Evolutionary conservation across 176 grass and related monocot species (phyloP).

Genomic region (Stipa capillata): DNA sequence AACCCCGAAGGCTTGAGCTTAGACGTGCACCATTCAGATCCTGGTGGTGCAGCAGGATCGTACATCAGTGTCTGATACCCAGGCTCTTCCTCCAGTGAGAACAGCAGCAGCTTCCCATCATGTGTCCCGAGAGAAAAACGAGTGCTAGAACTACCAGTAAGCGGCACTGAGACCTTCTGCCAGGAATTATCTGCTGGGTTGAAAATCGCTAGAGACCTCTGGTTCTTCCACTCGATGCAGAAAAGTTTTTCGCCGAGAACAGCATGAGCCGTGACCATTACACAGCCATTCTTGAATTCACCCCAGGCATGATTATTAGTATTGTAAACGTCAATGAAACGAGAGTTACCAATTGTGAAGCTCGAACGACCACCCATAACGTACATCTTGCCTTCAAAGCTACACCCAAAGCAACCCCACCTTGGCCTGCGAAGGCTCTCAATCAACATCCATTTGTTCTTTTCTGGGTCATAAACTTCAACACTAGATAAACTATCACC

Average conservation of each 20-base stretch:
- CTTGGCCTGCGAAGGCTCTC: slow-evolving; percentile 63
- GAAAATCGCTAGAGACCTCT: slow-evolving; percentile 67
- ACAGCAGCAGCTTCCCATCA: slow-evolving; percentile 62
- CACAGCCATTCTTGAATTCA: slow-evolving; percentile 75
- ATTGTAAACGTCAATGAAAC: slow-evolving; percentile 62
- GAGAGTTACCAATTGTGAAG: slow-evolving; percentile 86
- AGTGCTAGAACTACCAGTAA: slow-evolving; percentile 65
- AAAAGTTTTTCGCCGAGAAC: slow-evolving; percentile 61
- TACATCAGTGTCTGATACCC: slow-evolving; percentile 70
- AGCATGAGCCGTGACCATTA: slow-evolving; percentile 79
- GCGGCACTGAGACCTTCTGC: slow-evolving; percentile 53
- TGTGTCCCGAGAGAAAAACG: slow-evolving; percentile 61
- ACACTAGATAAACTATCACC: slow-evolving; percentile 81
- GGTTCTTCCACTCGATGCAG: slow-evolving; percentile 89
- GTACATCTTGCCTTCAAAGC: slow-evolving; percentile 70
- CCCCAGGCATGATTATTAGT: slow-evolving; percentile 43
- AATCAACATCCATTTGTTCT: slow-evolving; percentile 59
- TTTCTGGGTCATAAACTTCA: slow-evolving; percentile 68
- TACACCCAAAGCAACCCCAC: slow-evolving; percentile 85
- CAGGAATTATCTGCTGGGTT: slow-evolving; percentile 58
- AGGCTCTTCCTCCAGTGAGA: slow-evolving; percentile 50
- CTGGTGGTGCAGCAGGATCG: slow-evolving; percentile 51
- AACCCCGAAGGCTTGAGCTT: slow-evolving; percentile 45
- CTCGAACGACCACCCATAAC: slow-evolving; percentile 91
- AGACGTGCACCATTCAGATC: slow-evolving; percentile 68